Percentiles rank a stretch among this genome's conserved stretches.
Conservation (phyloP, 2,329 filamentous ascomycete genomes). For the Cladosporium oxysporum region DNA sequence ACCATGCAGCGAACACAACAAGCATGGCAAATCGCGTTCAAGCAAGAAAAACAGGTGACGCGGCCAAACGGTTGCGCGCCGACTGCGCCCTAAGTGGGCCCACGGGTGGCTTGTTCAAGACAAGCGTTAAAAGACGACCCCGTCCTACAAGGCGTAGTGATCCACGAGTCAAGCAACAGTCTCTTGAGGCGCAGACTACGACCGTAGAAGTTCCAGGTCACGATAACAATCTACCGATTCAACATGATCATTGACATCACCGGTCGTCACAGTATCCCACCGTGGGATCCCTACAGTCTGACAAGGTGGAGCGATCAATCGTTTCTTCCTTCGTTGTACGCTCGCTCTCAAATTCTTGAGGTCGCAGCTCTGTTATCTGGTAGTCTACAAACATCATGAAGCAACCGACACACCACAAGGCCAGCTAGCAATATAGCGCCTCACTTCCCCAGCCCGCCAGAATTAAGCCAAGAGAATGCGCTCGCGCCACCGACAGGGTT, state of each 20-base stretch:
- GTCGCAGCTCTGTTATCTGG: neutral
- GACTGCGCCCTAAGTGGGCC: slow-evolving; percentile 10
- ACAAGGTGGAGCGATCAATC: neutral
- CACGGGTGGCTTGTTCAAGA: slow-evolving; percentile 1
- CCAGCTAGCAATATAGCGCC: neutral
- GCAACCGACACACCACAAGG: neutral
- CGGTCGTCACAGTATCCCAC: neutral
- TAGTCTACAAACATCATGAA: neutral
- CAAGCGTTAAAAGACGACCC: neutral
- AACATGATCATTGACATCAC: neutral
- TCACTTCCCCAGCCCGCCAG: slow-evolving; percentile 24
- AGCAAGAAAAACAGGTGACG: slow-evolving; percentile 1
- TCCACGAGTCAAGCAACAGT: neutral
- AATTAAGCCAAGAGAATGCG: slow-evolving; percentile 89
- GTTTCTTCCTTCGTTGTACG: neutral
- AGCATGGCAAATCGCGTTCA: neutral
- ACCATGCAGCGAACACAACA: neutral
- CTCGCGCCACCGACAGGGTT: slow-evolving; percentile 93
- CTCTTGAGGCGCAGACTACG: neutral
- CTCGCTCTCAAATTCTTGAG: neutral
- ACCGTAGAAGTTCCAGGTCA: neutral
- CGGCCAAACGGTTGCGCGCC: slow-evolving; percentile 6
- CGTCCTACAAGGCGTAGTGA: neutral
- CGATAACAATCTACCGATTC: neutral
- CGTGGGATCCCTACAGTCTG: neutral